Evolutionary conservation across 345 rosid species (phyloP).

Genomic region (Sisymbrium altissimum): DNA sequence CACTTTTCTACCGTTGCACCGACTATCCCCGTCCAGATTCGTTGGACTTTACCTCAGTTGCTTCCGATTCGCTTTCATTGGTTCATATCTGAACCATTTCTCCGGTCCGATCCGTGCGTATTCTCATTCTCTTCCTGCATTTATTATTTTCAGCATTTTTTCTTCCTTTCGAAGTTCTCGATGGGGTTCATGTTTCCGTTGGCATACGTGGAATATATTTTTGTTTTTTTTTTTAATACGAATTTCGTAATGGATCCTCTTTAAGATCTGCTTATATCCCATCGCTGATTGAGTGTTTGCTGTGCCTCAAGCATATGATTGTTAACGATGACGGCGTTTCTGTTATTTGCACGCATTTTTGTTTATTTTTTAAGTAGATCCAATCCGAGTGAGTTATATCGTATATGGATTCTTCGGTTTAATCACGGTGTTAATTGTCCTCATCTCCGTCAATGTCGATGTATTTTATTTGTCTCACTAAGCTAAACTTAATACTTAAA

Average conservation of each 20-base stretch:
- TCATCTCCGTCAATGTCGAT: neutral
- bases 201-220: neutral
- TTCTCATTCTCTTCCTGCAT: constrained; percentile 21
- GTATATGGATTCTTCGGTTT: neutral
- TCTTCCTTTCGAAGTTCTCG: neutral
- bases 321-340: neutral
- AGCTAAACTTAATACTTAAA: neutral
- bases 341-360: neutral
- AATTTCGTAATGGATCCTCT: neutral
- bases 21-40: constrained; percentile 17
- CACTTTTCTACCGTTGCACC: neutral
- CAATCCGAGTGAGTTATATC: constrained; percentile 18
- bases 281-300: constrained; percentile 16
- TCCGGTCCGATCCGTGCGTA: constrained; percentile 28
- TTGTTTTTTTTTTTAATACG: neutral
- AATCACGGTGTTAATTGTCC: neutral
- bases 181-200: neutral
- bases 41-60: neutral
- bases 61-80: constrained; percentile 21
- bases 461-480: constrained; percentile 10
- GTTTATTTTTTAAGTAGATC: constrained; percentile 15
- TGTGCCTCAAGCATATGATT: neutral
- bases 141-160: constrained; percentile 2
- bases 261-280: constrained; percentile 17
- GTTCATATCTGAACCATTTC: neutral